Conservation (phyloP, 495 filamentous ascomycete genomes). For the Penicillium fimorum region DNA sequence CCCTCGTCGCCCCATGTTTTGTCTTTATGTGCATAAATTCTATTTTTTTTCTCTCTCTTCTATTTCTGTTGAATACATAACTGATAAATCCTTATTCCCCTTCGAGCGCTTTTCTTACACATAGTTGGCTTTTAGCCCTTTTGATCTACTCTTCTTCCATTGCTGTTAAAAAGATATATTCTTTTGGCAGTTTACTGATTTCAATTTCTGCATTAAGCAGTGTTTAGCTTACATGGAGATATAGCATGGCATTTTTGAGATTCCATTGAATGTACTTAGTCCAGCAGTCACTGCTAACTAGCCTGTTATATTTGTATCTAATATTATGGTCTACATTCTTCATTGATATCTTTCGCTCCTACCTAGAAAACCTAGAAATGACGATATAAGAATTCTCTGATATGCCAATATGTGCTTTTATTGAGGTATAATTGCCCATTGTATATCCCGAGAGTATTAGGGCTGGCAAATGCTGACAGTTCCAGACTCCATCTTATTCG, state of each 20-base stretch:
- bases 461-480: neutral
- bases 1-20: conserved; percentile 36
- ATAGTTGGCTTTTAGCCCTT: conserved; percentile 12
- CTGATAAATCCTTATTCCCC: conserved; percentile 9
- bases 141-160: neutral
- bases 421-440: no score
- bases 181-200: neutral
- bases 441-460: no score
- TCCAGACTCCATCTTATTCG: conserved; percentile 19
- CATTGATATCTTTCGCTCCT: neutral
- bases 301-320: neutral
- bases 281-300: neutral
- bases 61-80: conserved; percentile 19
- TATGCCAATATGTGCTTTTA: no score
- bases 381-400: neutral
- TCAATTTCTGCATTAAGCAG: neutral
- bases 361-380: neutral
- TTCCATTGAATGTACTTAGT: neutral
- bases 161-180: conserved; percentile 3
- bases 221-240: neutral
- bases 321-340: neutral
- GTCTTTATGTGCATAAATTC: conserved; percentile 20
- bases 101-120: conserved; percentile 19
- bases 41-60: neutral
- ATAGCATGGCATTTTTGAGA: neutral